phyloP scores from a whole-genome alignment of 2,329 filamentous ascomycete genomes.

The Thelonectria olida region DNA sequence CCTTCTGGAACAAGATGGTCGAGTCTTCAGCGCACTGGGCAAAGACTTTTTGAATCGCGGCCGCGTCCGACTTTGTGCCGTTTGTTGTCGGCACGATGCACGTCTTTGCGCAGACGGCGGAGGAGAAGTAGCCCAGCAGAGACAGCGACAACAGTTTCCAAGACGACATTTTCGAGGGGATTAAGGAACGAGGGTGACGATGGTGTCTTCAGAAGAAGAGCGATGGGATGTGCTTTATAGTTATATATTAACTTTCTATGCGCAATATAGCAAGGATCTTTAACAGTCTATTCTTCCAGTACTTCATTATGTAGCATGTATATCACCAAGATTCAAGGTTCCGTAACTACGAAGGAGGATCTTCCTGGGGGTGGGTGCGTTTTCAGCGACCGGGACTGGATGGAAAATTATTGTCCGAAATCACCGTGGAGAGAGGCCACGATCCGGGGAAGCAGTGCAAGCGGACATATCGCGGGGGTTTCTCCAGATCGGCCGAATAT shows the following conservation, averaged over 20 bases:
- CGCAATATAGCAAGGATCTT: background rate
- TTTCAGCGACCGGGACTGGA: background rate
- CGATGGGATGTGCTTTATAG: background rate
- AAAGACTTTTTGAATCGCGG: slow-evolving; percentile 7
- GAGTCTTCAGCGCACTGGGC: slow-evolving; percentile 12
- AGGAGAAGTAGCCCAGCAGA: slow-evolving; percentile 6
- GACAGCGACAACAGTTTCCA: slow-evolving; percentile 10
- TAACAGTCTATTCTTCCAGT: too few relatives aligned
- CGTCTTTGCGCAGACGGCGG: slow-evolving; percentile 10
- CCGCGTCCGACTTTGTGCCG: slow-evolving; percentile 11
- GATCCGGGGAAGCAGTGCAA: slow-evolving; percentile 8
- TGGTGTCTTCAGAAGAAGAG: background rate
- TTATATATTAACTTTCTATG: slow-evolving; percentile 1
- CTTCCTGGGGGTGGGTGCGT: background rate
- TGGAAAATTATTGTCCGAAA: slow-evolving; percentile 15
- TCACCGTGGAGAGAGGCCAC: slow-evolving; percentile 3
- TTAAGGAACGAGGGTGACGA: background rate
- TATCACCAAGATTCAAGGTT: background rate
- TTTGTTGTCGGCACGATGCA: slow-evolving; percentile 15
- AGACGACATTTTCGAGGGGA: slow-evolving; percentile 2
- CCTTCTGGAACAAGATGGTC: slow-evolving; percentile 18
- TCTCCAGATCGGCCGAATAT: background rate
- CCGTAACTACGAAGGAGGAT: background rate
- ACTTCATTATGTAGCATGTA: background rate
- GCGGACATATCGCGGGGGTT: slow-evolving; percentile 5